Conservation (phyloP, 2,329 filamentous ascomycete genomes). For the Metarhizium humberi region DNA sequence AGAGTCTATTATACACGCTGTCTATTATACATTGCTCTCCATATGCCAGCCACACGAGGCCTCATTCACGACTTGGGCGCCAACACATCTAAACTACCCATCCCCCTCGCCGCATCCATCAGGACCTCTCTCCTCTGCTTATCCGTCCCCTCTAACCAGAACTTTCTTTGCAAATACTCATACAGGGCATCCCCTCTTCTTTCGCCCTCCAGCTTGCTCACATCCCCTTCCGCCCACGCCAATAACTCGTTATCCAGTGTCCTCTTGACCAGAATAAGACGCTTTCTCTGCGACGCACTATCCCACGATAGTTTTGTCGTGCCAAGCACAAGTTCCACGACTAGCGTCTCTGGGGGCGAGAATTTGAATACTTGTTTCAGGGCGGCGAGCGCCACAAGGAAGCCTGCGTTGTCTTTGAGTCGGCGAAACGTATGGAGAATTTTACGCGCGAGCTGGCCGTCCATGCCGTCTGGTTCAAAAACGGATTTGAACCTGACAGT, state of each 20-base stretch:
- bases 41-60: neutral
- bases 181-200: conserved; percentile 30
- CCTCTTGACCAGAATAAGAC: conserved; percentile 32
- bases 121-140: conserved; percentile 16
- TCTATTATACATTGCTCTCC: neutral
- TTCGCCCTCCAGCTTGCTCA: conserved; percentile 25
- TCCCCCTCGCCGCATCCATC: conserved; percentile 27
- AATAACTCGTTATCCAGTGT: conserved; percentile 30
- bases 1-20: neutral
- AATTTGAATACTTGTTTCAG: conserved; percentile 35
- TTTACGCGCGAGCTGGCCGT: conserved; percentile 38
- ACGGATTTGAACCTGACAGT: conserved; percentile 38
- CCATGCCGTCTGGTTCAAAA: conserved; percentile 33
- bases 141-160: conserved; percentile 21
- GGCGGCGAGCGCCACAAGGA: conserved; percentile 35
- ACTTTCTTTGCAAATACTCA: conserved; percentile 30
- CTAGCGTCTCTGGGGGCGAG: conserved; percentile 33
- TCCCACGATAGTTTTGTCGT: conserved; percentile 35
- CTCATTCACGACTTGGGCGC: conserved; percentile 7
- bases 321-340: conserved; percentile 36
- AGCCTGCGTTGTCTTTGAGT: conserved; percentile 32
- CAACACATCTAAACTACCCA: conserved; percentile 31
- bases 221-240: conserved; percentile 18
- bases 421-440: conserved; percentile 42
- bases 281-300: conserved; percentile 27